Evolutionary conservation across 1,284 basidiomycete species (phyloP), one percentile per base, ranked within the genome.

Genomic region (Trichosporon sp.): DNA sequence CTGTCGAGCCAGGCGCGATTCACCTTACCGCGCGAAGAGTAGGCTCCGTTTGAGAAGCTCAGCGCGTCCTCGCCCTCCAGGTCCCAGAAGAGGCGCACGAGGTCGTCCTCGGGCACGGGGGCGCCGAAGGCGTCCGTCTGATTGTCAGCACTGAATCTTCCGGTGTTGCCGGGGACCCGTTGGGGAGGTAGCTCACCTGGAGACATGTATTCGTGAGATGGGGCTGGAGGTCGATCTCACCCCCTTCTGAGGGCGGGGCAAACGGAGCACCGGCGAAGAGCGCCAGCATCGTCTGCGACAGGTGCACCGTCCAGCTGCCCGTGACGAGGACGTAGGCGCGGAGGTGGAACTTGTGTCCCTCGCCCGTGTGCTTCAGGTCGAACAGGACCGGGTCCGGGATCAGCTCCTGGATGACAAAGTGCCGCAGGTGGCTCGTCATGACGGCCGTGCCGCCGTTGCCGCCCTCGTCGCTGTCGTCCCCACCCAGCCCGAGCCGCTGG

Each of bases 361-460:
- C 15, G 12, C 47, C 23, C 15, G 68, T 23, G 25, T 70, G 66
- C 56, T 51, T 77, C 15, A 92, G 90, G 79, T 93, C 90, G 42
- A 96, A 75, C 1, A 98, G 86, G 1, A 98, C 82, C 0, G 95
- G 94, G 11, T 86, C 85, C 11, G 86, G 79, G 3, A 96, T 80
- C 80, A 97, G 98, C 84, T 95, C 92, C 93, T 99, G 97, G 65
- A 98, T 90, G 21, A 99, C 94, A 83, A 98, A 99, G 83, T 98
- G 93, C 35, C 96, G 88, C 47, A 99, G 86, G 74, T 98, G 96
- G 21, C 93, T 94, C 15, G 88, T 91, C 63, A 89, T 84, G 11
- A 96, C 87, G n/a, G 87, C 85, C 1, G 91, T 92, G 76, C 81
- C 84, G 4, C 77, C 75, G n/a, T n/a, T 92, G 76, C 81, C 84